These are phyloP conservation scores for Lodderomyces oxycetoniae DNA, from an alignment of 1,139 yeast species.

Conservation along the genomic window DNA sequence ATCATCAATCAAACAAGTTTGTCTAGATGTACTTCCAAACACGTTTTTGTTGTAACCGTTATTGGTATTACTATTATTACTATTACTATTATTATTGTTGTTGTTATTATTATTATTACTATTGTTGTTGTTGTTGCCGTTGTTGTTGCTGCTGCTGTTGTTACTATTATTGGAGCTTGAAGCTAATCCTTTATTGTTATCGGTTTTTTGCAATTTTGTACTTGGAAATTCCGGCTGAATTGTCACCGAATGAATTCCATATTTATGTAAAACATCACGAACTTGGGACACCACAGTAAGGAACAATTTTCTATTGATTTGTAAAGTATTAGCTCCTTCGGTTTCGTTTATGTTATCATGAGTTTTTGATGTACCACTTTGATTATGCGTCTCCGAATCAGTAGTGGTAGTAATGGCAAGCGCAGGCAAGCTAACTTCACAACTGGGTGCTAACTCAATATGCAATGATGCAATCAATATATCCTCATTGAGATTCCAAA, in stretches of 20 bases:
- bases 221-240: conserved; percentile 78
- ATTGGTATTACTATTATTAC: conserved; percentile 10
- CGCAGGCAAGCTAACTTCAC: conserved; percentile 8
- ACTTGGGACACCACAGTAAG: conserved; percentile 70
- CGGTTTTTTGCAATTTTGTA: too few species aligned
- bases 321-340: too few species aligned
- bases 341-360: conserved; percentile 1
- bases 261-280: conserved; percentile 71
- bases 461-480: conserved; percentile 86
- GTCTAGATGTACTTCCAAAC: conserved; percentile 32
- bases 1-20: conserved; percentile 32
- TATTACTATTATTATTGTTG: too few species aligned
- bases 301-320: conserved; percentile 44
- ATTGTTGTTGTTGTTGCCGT: conserved; percentile 4
- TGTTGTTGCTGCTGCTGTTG: conserved; percentile 2
- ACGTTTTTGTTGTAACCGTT: conserved; percentile 15
- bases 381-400: conserved; percentile 4
- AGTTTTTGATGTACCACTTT: background rate
- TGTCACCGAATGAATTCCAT: conserved; percentile 90
- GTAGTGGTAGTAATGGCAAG: conserved; percentile 27
- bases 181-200: too few species aligned
- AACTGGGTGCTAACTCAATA: conserved; percentile 57
- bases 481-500: conserved; percentile 93
- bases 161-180: conserved; percentile 5
- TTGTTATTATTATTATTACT: conserved; percentile 4